Conservation (phyloP, 495 filamentous ascomycete genomes). For the Platismatia glauca region DNA sequence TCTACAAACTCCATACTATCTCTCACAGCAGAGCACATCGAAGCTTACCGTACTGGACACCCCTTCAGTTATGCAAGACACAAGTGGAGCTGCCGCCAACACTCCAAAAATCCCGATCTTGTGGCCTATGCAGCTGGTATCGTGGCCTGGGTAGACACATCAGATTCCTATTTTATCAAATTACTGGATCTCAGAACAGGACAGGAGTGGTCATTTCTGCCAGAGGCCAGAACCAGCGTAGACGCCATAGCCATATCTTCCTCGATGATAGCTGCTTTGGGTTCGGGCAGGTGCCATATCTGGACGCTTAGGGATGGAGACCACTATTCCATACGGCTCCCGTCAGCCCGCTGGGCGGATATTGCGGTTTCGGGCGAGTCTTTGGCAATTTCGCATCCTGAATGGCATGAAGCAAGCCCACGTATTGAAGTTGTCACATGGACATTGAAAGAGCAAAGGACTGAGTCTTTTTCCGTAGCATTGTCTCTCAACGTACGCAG, state of each 20-base stretch:
- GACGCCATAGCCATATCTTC: not conserved
- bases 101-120: too few relatives aligned
- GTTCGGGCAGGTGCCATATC: conserved; percentile 1
- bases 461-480: not conserved
- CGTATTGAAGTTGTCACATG: not conserved
- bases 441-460: not conserved
- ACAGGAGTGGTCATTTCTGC: not conserved
- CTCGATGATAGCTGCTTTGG: conserved; percentile 3
- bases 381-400: not conserved
- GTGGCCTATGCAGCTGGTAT: conserved; percentile 4
- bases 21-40: too few relatives aligned
- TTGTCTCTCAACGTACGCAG: not conserved
- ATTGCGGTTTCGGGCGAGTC: not conserved
- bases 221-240: not conserved
- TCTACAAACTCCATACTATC: too few relatives aligned
- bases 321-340: not conserved
- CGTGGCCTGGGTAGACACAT: not conserved
- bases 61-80: too few relatives aligned
- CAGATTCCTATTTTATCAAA: not conserved
- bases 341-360: not conserved
- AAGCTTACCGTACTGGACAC: too few relatives aligned
- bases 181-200: not conserved
- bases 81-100: too few relatives aligned
- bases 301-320: not conserved
- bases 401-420: not conserved